Evolutionary conservation across 139 green algal genomes (phyloP).

Genomic region (Picocystis salinarum): DNA sequence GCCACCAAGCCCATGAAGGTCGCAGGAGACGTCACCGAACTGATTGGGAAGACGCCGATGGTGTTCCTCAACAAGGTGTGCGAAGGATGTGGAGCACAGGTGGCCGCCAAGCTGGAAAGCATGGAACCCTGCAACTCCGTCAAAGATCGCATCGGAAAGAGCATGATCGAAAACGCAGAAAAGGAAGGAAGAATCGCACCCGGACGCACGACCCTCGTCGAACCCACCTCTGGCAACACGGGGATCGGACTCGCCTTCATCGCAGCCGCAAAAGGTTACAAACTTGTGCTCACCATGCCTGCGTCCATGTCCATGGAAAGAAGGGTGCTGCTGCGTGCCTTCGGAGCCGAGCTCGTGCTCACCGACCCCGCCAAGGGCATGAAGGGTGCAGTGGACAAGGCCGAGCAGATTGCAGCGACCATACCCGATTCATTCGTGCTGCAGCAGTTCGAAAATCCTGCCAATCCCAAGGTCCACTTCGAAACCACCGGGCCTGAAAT

Average conservation of each 20-base stretch:
- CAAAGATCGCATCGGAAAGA: constrained; percentile 76
- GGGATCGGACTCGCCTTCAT: constrained; percentile 93
- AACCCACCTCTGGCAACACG: constrained; percentile 91
- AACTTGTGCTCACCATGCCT: constrained; percentile 94
- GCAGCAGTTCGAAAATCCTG: constrained; percentile 97
- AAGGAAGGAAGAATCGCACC: constrained; percentile 59
- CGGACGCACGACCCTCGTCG: constrained; percentile 78
- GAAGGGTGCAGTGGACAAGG: constrained; percentile 69
- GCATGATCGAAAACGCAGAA: constrained; percentile 84
- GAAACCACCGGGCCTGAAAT: constrained; percentile 86
- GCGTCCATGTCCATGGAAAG: constrained; percentile 93
- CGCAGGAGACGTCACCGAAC: constrained; percentile 44
- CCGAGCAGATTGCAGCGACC: constrained; percentile 61
- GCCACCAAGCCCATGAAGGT: too few relatives aligned
- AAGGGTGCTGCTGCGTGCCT: constrained; percentile 73
- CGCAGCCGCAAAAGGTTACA: constrained; percentile 82
- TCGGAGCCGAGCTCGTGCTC: constrained; percentile 74
- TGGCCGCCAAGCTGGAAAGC: constrained; percentile 82
- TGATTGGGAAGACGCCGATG: constrained; percentile 90
- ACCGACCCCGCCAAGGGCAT: constrained; percentile 80
- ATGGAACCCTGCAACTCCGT: constrained; percentile 80
- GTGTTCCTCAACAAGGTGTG: constrained; percentile 76
- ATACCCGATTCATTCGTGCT: constrained; percentile 70
- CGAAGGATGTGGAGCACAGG: constrained; percentile 42
- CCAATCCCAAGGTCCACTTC: constrained; percentile 75